Conservation (phyloP, 2,329 filamentous ascomycete genomes). For the Apiospora marii region DNA sequence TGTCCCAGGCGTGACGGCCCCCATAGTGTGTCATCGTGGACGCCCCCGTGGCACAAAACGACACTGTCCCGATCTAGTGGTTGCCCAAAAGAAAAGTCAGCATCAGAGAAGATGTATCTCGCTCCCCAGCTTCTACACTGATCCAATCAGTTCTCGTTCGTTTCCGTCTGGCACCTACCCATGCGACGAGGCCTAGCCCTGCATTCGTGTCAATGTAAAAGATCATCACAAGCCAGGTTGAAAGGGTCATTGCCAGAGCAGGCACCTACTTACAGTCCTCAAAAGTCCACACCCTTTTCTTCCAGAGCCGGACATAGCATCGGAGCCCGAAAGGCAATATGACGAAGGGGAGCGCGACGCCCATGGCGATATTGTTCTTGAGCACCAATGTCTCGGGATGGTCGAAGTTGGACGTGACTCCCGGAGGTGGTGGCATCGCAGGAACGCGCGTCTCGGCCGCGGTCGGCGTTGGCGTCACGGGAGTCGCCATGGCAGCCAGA, state of each 20-base stretch:
- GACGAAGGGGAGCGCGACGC: constrained; percentile 28
- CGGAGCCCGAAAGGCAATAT: constrained; percentile 31
- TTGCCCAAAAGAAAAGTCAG: not conserved
- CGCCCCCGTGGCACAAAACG: constrained; percentile 21
- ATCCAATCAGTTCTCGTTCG: too few species aligned
- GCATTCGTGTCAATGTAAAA: too few species aligned
- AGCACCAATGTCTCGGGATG: constrained; percentile 26
- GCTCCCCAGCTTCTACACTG: too few species aligned
- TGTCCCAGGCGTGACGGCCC: constrained; percentile 33
- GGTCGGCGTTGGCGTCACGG: not conserved
- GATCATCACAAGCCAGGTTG: too few species aligned
- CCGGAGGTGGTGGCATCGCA: constrained; percentile 30
- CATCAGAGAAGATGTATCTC: not conserved
- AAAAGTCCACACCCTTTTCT: constrained; percentile 31
- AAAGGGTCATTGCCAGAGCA: too few species aligned
- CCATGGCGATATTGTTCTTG: constrained; percentile 28
- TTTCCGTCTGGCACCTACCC: too few species aligned
- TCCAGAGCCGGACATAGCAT: constrained; percentile 28
- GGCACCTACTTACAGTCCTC: constrained; percentile 31
- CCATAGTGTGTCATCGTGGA: constrained; percentile 32
- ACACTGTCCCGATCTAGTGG: constrained; percentile 29
- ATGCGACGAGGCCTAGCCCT: not conserved
- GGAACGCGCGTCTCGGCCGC: constrained; percentile 4
- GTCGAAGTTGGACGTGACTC: constrained; percentile 29
- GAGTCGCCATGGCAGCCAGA: constrained; percentile 31